Evolutionary conservation across 1,284 basidiomycete genomes (phyloP), one percentile per base, ranked within the genome.

Genomic region (Vanrija sp.): DNA sequence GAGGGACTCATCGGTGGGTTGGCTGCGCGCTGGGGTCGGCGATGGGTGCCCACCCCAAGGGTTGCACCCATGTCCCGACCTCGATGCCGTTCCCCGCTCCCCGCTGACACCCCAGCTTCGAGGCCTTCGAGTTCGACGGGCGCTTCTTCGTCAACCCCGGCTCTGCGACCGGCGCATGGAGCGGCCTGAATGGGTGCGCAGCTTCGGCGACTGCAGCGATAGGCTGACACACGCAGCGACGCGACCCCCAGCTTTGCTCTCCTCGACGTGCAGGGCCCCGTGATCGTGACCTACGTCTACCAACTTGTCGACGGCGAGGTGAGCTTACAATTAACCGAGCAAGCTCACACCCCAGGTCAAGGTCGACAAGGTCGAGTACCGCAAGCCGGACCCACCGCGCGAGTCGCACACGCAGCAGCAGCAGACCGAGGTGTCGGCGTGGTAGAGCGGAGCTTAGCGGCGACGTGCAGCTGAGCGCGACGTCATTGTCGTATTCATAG

Each of bases 101-200:
- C 23, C 31, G 46, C 53, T 60, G 25, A 62, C 47, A 12, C 22
- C n/a, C 3, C 68, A 92, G 89, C 24, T 98, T 98, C 75, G 91
- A 97, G 74, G 91, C 93, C 4, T 86, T 92, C 59, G 93, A 95
- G 71, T 85, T 88, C 64, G 91, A 93, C 59, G 84, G 85, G 41
- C 83, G 87, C 54, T 98, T 98, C 81, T 98, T 97, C 69, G 84
- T 98, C 47, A 97, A 98, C 73, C 95, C 95, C 0, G 95, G 95
- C 2, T 92, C 88, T 15, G 94, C 92, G 1, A 95, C 91, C 0
- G 94, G 94, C 39, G 93, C 95, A 15, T 98, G 92, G 92, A 84
- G 85, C 45, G 88, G 89, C 0, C 73, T 83, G 6, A 85, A 82
- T 56, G 84, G 83, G 88, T 86, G 60, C 58, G 77, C 72, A n/a